phyloP scores from a whole-genome alignment of 1,284 basidiomycete species.

The Laetiporus sulphureus region DNA sequence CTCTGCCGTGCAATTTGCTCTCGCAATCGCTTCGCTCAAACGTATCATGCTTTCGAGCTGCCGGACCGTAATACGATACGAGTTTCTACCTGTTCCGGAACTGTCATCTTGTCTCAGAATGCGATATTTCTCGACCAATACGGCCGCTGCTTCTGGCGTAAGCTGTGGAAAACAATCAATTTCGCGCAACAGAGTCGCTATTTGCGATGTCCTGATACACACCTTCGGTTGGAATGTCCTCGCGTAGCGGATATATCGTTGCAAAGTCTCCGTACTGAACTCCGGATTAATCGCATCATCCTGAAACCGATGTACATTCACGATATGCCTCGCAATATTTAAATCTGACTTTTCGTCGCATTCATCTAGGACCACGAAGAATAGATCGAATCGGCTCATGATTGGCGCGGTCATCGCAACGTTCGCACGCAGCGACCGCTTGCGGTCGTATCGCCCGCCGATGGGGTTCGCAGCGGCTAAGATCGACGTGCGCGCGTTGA shows the following conservation, averaged over 20 bases:
- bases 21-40: slow-evolving; percentile 92
- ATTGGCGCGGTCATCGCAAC: slow-evolving; percentile 98
- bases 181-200: no score
- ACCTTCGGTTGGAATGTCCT: slow-evolving; percentile 96
- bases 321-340: slow-evolving; percentile 95
- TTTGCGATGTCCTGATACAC: no score
- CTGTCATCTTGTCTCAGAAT: slow-evolving; percentile 90
- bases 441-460: slow-evolving; percentile 94
- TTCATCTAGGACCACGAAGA: slow-evolving; percentile 98
- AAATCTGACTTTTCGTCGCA: slow-evolving; percentile 92
- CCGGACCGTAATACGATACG: slow-evolving; percentile 93
- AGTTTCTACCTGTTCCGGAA: slow-evolving; percentile 82
- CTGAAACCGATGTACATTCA: slow-evolving; percentile 94
- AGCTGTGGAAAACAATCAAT: no score
- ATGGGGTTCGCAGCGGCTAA: slow-evolving; percentile 98
- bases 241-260: slow-evolving; percentile 95
- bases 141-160: slow-evolving; percentile 86
- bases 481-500: slow-evolving; percentile 97
- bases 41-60: slow-evolving; percentile 98
- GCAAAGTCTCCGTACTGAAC: slow-evolving; percentile 94
- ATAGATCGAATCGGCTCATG: slow-evolving; percentile 98
- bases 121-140: slow-evolving; percentile 95
- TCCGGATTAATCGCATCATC: slow-evolving; percentile 94
- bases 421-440: slow-evolving; percentile 90
- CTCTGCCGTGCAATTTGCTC: slow-evolving; percentile 93